Evolutionary conservation across 2,329 filamentous ascomycete genomes (phyloP), one percentile per base, ranked within the genome.

Genomic region (Fusarium mangiferae): DNA sequence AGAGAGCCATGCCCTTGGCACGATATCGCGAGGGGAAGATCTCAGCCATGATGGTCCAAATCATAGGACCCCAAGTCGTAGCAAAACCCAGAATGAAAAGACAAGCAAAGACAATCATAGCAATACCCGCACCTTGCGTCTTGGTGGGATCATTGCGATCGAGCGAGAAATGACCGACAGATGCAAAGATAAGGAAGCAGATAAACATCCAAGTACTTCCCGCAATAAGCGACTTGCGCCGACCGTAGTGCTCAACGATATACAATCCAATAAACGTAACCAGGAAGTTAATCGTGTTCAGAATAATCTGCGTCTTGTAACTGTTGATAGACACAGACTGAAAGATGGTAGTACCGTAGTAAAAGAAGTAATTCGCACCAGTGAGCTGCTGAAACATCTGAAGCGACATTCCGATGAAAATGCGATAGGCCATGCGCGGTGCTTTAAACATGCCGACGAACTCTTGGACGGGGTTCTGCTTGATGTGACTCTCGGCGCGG

Each of bases 331-430:
- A 78, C 13, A 87, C 85, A 0, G 85, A 85, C 11, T 58, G 70
- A 68, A 87, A 87, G 70, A 87, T 84, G n/a, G 84, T 86, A 30
- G 88, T 90, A 10, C 87, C 87, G 62, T 91, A 92, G 80, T 90
- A 89, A 78, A 92, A 91, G 83, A 90, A 91, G 80, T 89, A 92
- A 76, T 92, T 92, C 36, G 90, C 90, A 46, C 91, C 90, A 0
- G 89, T 93, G 1, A 93, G 84, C 76, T 93, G 92, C 79, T 93
- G 91, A 39, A 92, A 87, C 77, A 90, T 88, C 80, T 93, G 90
- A 3, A 93, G 84, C 0, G 82, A 77, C 61, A 92, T 85, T 28
- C 91, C 91, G 2, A 93, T 84, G 0, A 88, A 75, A 2, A 90
- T 89, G 3, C 91, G 87, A 74, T 92, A 92, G 0, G 86, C 80